Conservation (phyloP, 2,329 filamentous ascomycete species). For the Fusarium zealandicum region DNA sequence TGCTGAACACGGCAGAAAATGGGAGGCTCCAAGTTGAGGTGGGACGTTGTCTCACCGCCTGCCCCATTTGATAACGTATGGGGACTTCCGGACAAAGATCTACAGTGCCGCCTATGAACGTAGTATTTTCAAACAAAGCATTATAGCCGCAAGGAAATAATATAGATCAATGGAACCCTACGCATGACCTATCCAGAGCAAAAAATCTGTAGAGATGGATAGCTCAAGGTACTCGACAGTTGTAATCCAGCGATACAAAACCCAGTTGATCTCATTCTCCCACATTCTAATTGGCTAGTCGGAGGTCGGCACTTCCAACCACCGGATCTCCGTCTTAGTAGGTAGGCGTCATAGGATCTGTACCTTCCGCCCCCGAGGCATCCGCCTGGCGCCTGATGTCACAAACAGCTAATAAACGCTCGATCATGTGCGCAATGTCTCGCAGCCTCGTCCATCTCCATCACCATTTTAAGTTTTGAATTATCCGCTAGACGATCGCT, state of each 20-base stretch:
- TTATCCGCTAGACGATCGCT: slow-evolving; percentile 6
- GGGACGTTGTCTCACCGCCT: slow-evolving; percentile 37
- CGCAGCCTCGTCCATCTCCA: slow-evolving; percentile 17
- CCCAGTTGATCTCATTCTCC: slow-evolving; percentile 23
- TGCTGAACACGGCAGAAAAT: slow-evolving; percentile 29
- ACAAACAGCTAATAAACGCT: slow-evolving; percentile 25
- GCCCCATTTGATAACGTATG: slow-evolving; percentile 6
- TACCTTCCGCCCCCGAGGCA: slow-evolving; percentile 28
- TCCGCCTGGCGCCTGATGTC: slow-evolving; percentile 37
- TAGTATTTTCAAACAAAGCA: not conserved
- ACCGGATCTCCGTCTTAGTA: slow-evolving; percentile 20
- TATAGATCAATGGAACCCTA: too few species aligned
- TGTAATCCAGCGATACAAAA: not conserved
- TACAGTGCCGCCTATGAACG: not conserved
- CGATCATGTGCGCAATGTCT: slow-evolving; percentile 40
- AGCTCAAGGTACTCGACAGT: too few species aligned
- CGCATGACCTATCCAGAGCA: too few species aligned
- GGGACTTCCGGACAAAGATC: not conserved
- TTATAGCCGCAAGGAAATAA: not conserved
- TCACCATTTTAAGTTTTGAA: slow-evolving; percentile 10
- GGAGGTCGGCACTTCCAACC: slow-evolving; percentile 16
- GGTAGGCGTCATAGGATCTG: slow-evolving; percentile 40
- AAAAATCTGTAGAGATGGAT: too few species aligned
- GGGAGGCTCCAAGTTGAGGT: slow-evolving; percentile 23
- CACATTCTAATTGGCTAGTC: slow-evolving; percentile 28